Conservation (phyloP, 257 asterid species). For the Thymus mandschuricus region DNA sequence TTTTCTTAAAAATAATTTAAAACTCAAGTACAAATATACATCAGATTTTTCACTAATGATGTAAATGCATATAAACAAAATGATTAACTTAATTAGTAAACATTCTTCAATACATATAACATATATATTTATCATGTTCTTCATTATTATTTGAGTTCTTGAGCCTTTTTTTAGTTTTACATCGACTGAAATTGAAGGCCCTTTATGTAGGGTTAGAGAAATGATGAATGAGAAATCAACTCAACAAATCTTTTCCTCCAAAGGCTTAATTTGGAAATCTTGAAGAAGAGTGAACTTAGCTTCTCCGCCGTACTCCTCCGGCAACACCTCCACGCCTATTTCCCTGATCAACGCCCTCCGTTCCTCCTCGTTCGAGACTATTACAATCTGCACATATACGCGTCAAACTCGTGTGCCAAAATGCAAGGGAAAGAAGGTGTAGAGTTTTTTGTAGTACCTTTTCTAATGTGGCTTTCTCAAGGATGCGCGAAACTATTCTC, state of each 20-base stretch:
- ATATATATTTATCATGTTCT: not conserved
- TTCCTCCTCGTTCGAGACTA: slow-evolving; percentile 7
- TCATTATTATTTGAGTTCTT: not conserved
- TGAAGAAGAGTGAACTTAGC: slow-evolving; percentile 20
- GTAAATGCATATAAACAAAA: not conserved
- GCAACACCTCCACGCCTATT: slow-evolving; percentile 11
- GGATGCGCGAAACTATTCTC: slow-evolving; percentile 66
- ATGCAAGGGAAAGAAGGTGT: not conserved
- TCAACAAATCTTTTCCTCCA: not conserved
- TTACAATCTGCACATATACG: slow-evolving; percentile 10
- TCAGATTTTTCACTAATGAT: too few species aligned
- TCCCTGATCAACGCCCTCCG: not conserved
- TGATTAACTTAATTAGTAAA: not conserved
- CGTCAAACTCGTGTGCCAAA: not conserved
- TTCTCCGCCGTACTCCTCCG: slow-evolving; percentile 13
- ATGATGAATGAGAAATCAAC: not conserved
- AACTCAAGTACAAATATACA: too few species aligned
- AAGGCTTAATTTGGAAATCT: slow-evolving; percentile 5
- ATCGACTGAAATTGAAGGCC: not conserved
- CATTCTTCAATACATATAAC: not conserved
- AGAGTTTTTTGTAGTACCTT: slow-evolving; percentile 45
- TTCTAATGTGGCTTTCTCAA: slow-evolving; percentile 67
- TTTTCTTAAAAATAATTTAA: too few species aligned
- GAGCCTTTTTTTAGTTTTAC: not conserved
- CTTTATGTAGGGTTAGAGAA: not conserved